phyloP scores from a whole-genome alignment of 352 stramenopile species.

The Pythium dissimile region DNA sequence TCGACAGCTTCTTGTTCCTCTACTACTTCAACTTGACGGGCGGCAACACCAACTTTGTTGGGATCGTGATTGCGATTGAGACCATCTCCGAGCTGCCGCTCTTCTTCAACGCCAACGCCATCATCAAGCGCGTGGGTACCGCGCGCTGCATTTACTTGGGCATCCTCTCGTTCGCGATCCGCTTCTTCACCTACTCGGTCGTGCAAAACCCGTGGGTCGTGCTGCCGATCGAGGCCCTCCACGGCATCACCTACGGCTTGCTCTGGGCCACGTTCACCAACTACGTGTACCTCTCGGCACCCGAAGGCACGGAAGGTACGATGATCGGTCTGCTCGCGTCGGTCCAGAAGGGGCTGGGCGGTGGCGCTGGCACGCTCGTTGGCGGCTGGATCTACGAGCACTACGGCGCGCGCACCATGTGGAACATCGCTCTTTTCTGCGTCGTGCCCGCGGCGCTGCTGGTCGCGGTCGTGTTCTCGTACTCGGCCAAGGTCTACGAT shows the following conservation, averaged over 20 bases:
- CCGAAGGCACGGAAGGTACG: slow-evolving; percentile 56
- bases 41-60: slow-evolving; percentile 58
- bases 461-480: slow-evolving; percentile 43
- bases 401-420: slow-evolving; percentile 56
- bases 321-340: slow-evolving; percentile 68
- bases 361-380: slow-evolving; percentile 54
- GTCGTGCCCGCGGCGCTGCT: slow-evolving; percentile 47
- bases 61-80: slow-evolving; percentile 62
- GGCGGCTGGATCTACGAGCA: slow-evolving; percentile 73
- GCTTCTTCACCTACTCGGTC: slow-evolving; percentile 61
- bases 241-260: slow-evolving; percentile 68
- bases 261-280: slow-evolving; percentile 76
- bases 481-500: slow-evolving; percentile 25
- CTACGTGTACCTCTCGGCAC: slow-evolving; percentile 67
- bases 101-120: slow-evolving; percentile 73
- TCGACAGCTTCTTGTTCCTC: slow-evolving; percentile 71
- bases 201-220: slow-evolving; percentile 60
- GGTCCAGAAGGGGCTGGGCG: slow-evolving; percentile 65
- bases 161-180: slow-evolving; percentile 49
- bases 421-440: slow-evolving; percentile 43
- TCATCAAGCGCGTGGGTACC: slow-evolving; percentile 58
- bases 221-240: slow-evolving; percentile 60
- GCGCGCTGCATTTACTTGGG: slow-evolving; percentile 47
- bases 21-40: slow-evolving; percentile 70
- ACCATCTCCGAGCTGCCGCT: slow-evolving; percentile 69